phyloP scores from a whole-genome alignment of 139 green algal species.

The Chlamydomonas eustigma region DNA sequence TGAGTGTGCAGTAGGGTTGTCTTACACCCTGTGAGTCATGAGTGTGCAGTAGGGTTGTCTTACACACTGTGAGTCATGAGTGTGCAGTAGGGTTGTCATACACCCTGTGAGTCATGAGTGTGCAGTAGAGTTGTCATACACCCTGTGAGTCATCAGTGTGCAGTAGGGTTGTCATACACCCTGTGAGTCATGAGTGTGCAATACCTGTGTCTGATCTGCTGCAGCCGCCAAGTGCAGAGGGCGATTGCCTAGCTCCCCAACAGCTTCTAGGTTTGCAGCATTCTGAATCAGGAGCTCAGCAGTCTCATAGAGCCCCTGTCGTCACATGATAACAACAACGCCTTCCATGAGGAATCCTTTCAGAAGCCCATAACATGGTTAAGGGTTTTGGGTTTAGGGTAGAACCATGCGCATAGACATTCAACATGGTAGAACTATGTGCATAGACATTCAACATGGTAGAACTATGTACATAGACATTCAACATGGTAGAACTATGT shows the following conservation, averaged over 20 bases:
- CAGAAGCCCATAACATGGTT: no score
- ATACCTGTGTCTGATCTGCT: conserved; percentile 28
- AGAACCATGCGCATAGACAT: not conserved
- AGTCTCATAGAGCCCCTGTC: conserved; percentile 19
- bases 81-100: no score
- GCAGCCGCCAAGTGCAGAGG: conserved; percentile 50
- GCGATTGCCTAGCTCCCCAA: conserved; percentile 48
- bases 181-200: conserved; percentile 30
- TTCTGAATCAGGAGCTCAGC: conserved; percentile 29
- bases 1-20: no score
- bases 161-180: no score
- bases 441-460: not conserved
- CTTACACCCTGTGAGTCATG: no score
- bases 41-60: no score
- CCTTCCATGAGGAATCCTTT: no score
- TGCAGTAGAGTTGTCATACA: no score
- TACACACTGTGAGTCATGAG: no score
- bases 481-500: not conserved
- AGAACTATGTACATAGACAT: not conserved
- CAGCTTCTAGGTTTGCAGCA: conserved; percentile 46
- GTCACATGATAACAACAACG: no score
- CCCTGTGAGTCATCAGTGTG: no score
- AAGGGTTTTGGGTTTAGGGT: not conserved
- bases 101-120: no score
- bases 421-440: not conserved